Conservation (phyloP, 2,329 filamentous ascomycete species). For the Trichoderma arundinaceum region DNA sequence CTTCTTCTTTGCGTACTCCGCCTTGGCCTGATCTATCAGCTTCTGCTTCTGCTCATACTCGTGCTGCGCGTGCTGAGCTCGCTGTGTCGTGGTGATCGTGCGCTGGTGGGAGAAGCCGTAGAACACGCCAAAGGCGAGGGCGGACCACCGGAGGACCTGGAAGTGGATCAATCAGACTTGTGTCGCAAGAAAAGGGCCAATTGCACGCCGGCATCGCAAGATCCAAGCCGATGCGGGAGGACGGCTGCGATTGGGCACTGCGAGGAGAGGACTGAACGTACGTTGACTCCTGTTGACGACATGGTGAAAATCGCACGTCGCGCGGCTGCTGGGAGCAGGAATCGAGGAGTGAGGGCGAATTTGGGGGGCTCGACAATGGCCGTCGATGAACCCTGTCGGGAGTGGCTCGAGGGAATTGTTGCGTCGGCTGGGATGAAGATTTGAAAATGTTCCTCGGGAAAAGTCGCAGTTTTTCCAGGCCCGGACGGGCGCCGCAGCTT, state of each 20-base stretch:
- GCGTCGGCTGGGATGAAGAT: slow-evolving; percentile 48
- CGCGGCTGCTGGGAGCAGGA: slow-evolving; percentile 48
- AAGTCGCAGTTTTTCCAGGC: slow-evolving; percentile 54
- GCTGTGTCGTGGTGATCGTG: slow-evolving; percentile 74
- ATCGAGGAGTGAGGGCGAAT: slow-evolving; percentile 45
- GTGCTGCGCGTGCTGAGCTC: slow-evolving; percentile 71
- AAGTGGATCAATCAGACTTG: slow-evolving; percentile 41
- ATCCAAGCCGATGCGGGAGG: slow-evolving; percentile 28
- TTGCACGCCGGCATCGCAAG: slow-evolving; percentile 27
- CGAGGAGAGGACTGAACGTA: slow-evolving; percentile 47
- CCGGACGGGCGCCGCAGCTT: slow-evolving; percentile 41
- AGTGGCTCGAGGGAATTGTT: slow-evolving; percentile 49
- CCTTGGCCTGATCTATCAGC: slow-evolving; percentile 92
- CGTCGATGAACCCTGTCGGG: slow-evolving; percentile 53
- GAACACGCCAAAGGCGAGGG: slow-evolving; percentile 87
- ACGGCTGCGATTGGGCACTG: slow-evolving; percentile 34
- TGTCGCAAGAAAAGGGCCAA: slow-evolving; percentile 25
- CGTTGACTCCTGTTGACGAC: slow-evolving; percentile 73
- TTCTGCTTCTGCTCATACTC: slow-evolving; percentile 91
- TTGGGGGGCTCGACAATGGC: slow-evolving; percentile 47
- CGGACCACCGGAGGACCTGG: slow-evolving; percentile 96
- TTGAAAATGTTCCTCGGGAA: slow-evolving; percentile 53
- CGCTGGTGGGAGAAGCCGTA: slow-evolving; percentile 96
- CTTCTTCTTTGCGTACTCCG: slow-evolving; percentile 81
- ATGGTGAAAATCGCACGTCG: slow-evolving; percentile 57